phyloP scores from a whole-genome alignment of 495 filamentous ascomycete species.

The Xylaria bambusicola region DNA sequence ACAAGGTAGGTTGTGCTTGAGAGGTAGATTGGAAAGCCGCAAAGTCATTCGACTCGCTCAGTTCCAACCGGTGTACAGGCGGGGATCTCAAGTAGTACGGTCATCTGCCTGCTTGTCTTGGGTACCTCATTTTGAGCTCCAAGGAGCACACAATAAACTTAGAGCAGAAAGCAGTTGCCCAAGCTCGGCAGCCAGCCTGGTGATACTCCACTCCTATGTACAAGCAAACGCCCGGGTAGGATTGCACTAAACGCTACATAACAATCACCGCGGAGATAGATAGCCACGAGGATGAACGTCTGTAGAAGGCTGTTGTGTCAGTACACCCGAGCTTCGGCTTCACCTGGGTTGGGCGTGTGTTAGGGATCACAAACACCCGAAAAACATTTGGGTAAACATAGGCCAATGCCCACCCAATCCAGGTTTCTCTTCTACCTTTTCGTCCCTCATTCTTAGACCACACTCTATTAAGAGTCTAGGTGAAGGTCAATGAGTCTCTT shows the following conservation, averaged over 20 bases:
- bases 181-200: constrained; percentile 12
- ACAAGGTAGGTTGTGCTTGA: not conserved
- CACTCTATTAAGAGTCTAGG: not conserved
- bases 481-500: not conserved
- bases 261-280: not conserved
- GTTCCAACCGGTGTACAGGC: constrained; percentile 17
- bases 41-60: constrained; percentile 16
- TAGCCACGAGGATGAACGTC: not conserved
- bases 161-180: not conserved
- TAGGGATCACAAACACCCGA: constrained; percentile 13
- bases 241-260: constrained; percentile 14
- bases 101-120: constrained; percentile 9
- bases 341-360: constrained; percentile 12
- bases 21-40: not conserved
- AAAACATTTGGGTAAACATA: constrained; percentile 4
- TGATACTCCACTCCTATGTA: constrained; percentile 16
- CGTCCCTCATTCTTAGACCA: not conserved
- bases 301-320: constrained; percentile 6
- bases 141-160: constrained; percentile 12
- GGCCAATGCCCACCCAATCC: not conserved
- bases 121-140: not conserved
- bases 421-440: constrained; percentile 1
- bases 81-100: constrained; percentile 17
- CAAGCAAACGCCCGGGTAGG: constrained; percentile 12
- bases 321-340: constrained; percentile 7